These are phyloP conservation scores for Penicillium nordicum DNA, from an alignment of 2,329 filamentous ascomycete species.

Conservation along the genomic window DNA sequence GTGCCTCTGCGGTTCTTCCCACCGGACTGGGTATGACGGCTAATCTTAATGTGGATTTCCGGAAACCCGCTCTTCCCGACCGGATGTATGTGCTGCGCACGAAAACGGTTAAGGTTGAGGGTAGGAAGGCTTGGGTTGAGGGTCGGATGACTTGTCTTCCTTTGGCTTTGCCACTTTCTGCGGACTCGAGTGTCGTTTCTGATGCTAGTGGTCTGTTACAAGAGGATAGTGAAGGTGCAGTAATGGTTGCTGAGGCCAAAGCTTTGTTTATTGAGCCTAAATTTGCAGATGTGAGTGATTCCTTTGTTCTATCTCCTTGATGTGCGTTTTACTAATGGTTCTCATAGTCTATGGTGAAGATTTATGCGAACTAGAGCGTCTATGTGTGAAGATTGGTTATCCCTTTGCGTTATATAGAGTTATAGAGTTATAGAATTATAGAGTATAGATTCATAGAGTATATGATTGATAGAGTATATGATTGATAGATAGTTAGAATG, in stretches of 20 bases:
- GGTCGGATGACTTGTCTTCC: conserved; percentile 29
- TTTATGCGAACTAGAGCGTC: conserved; percentile 22
- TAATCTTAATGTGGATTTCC: conserved; percentile 37
- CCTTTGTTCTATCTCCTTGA: not conserved
- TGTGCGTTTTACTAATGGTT: not conserved
- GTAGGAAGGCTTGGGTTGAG: conserved; percentile 39
- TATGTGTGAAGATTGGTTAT: not conserved
- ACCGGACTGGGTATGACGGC: conserved; percentile 38
- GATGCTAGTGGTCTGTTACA: conserved; percentile 13
- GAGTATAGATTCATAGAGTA: not conserved
- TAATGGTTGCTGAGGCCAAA: conserved; percentile 36
- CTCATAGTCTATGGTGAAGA: conserved; percentile 32
- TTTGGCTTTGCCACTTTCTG: conserved; percentile 8
- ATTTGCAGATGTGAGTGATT: conserved; percentile 32
- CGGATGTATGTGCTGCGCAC: conserved; percentile 34
- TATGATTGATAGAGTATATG: not conserved
- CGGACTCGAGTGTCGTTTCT: conserved; percentile 3
- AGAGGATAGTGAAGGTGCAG: conserved; percentile 22
- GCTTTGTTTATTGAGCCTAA: conserved; percentile 40
- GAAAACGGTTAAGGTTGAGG: conserved; percentile 33
- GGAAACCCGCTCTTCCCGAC: conserved; percentile 32
- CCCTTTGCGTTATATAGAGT: not conserved
- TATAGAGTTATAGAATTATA: not conserved
- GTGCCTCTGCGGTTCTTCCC: conserved; percentile 31
- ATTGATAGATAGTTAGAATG: not conserved